Evolutionary conservation across 2,329 filamentous ascomycete species (phyloP).

Genomic region (Paraconiothyrium brasiliense): DNA sequence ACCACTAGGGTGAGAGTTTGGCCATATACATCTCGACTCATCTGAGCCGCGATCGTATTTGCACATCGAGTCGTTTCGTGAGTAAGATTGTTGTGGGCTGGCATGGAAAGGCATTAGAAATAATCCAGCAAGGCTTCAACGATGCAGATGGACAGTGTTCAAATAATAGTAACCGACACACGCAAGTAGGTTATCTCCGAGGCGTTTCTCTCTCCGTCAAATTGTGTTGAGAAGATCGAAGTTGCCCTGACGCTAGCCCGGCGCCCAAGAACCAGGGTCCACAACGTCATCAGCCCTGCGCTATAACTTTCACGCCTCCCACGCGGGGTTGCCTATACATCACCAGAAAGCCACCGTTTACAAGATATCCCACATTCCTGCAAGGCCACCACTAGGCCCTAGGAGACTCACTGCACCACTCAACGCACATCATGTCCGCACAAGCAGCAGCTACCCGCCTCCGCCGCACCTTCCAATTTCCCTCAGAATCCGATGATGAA

Average conservation of each 20-base stretch:
- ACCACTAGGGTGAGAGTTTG: too few relatives aligned
- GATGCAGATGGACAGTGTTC: not conserved
- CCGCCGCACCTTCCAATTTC: slow-evolving; percentile 81
- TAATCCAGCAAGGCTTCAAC: too few relatives aligned
- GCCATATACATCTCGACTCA: too few relatives aligned
- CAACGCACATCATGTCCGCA: slow-evolving; percentile 14
- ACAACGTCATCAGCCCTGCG: slow-evolving; percentile 4
- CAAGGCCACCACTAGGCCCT: not conserved
- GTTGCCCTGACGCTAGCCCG: not conserved
- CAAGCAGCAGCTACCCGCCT: slow-evolving; percentile 68
- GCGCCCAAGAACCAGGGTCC: slow-evolving; percentile 4
- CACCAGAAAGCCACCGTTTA: slow-evolving; percentile 1
- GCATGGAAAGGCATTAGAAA: too few relatives aligned
- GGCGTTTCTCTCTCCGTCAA: not conserved
- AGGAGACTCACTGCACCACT: not conserved
- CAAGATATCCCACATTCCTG: not conserved
- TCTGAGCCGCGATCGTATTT: too few relatives aligned
- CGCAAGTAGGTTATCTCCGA: not conserved
- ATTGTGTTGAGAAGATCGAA: not conserved
- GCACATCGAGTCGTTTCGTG: too few relatives aligned
- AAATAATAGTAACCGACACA: not conserved
- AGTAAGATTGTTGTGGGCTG: too few relatives aligned
- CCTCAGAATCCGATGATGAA: slow-evolving; percentile 63
- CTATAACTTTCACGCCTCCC: not conserved
- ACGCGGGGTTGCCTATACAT: slow-evolving; percentile 4